phyloP scores from a whole-genome alignment of 202 grass and related monocot genomes.

The Setaria viridis region DNA sequence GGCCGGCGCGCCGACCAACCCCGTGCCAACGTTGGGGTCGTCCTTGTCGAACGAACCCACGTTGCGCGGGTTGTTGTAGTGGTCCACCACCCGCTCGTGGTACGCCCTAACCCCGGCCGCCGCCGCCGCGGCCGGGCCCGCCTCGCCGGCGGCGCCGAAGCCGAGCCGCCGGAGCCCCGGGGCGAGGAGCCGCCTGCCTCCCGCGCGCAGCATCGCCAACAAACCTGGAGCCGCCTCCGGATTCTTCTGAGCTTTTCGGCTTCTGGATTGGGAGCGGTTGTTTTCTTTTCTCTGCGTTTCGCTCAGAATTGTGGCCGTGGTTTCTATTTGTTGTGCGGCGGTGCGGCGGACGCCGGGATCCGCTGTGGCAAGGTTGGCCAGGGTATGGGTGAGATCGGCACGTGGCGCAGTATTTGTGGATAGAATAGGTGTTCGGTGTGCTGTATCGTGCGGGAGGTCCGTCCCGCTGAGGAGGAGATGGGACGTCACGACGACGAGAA shows the following conservation, averaged over 20 bases:
- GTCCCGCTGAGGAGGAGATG: background rate
- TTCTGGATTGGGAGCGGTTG: conserved; percentile 23
- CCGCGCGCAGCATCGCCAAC: conserved; percentile 64
- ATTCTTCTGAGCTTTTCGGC: conserved; percentile 38
- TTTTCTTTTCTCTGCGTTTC: background rate
- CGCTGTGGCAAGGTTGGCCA: conserved; percentile 7
- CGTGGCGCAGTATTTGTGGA: background rate
- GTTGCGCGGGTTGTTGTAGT: conserved; percentile 98
- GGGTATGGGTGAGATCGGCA: background rate
- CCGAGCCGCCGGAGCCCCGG: conserved; percentile 46
- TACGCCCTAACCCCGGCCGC: conserved; percentile 52
- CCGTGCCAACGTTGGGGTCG: conserved; percentile 88
- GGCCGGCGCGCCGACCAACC: conserved; percentile 91
- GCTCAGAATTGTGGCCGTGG: conserved; percentile 37
- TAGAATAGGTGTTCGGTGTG: background rate
- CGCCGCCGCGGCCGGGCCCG: conserved; percentile 26
- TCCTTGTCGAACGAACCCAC: conserved; percentile 95
- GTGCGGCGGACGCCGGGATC: conserved; percentile 31
- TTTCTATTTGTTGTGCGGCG: conserved; percentile 35
- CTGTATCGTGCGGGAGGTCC: background rate
- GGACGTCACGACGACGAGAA: background rate
- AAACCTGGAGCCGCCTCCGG: conserved; percentile 32
- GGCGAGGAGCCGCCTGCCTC: conserved; percentile 54
- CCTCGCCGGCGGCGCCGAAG: conserved; percentile 13
- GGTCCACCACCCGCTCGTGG: conserved; percentile 98